phyloP scores from a whole-genome alignment of 2,329 filamentous ascomycete genomes.

The Hypoxylon sp. region DNA sequence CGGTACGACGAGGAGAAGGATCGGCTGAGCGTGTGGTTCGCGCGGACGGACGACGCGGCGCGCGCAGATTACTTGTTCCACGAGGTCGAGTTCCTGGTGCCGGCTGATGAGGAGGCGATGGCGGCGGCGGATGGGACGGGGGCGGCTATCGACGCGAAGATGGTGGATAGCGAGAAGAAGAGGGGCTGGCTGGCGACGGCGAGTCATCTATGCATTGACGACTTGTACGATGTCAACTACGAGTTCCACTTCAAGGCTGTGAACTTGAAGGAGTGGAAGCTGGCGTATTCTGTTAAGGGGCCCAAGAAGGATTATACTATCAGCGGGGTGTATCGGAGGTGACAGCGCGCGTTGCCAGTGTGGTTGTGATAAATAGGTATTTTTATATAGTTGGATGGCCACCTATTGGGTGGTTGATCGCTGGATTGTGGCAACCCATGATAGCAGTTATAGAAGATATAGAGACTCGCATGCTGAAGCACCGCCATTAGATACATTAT shows the following conservation, averaged over 20 bases:
- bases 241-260: constrained; percentile 72
- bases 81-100: constrained; percentile 70
- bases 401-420: too few species aligned
- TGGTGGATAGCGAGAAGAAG: constrained; percentile 45
- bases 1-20: constrained; percentile 73
- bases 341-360: background rate
- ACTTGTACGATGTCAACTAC: constrained; percentile 78
- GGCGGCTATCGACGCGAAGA: constrained; percentile 16
- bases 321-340: constrained; percentile 63
- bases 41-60: constrained; percentile 69
- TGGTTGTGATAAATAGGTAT: background rate
- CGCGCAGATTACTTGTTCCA: constrained; percentile 81
- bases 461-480: background rate
- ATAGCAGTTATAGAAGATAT: background rate
- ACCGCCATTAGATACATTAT: background rate
- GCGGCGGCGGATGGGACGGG: constrained; percentile 4
- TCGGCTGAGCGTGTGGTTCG: constrained; percentile 78
- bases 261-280: constrained; percentile 67
- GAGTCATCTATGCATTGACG: constrained; percentile 76
- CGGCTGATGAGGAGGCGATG: constrained; percentile 33
- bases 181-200: constrained; percentile 73
- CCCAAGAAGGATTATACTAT: constrained; percentile 80
- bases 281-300: constrained; percentile 75
- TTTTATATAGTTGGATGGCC: background rate
- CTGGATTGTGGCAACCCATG: background rate